Evolutionary conservation across 2,329 filamentous ascomycete genomes (phyloP), one percentile per base, ranked within the genome.

Genomic region (Aschersonia sp.): DNA sequence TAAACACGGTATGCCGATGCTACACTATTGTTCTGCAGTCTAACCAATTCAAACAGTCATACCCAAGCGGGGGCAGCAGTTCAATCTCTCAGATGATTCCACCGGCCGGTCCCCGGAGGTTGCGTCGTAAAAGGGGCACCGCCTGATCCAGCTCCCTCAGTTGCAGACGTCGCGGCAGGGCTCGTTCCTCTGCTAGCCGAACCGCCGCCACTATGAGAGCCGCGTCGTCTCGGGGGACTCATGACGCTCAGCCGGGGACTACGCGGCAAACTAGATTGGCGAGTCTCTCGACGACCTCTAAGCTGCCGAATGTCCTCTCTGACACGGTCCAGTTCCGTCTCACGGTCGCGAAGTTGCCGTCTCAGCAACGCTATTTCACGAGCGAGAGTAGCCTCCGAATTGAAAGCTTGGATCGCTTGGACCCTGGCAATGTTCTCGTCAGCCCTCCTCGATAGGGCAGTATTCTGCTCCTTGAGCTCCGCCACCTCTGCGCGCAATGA

Each of bases 201-300:
- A 46, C 68, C 64, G 11, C 62, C 59, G 30, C 61, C 47, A 10
- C 49, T 37, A 8, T 12, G 9, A 22, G 9, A 44, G n/a, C 46
- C 42, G 42, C 46, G 58, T 9, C 54, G 58, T 5, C 58, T 47
- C n/a, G 62, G 63, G 2, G 75, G 75, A 51, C 75, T 78, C 64
- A 76, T 71, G 46, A 76, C 63, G 33, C 68, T 66, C 52, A 72
- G 63, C 6, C 73, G 68, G n/a, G 76, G 76, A 55, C 75, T 79
- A 29, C 73, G 71, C 45, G 76, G 76, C 29, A 77, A 74, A 53
- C 75, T 79, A 46, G 63, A 67, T 55, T 73, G 70, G 37, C 76
- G 64, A 4, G 76, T 79, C 58, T 78, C 75, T 43, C 76, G 66
- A 5, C 76, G 69, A 14, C 67, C 68, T 55, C 68, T 72, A 41